A percentile compares a stretch with the other conserved stretches of the same genome.
These are phyloP conservation scores for Corynespora cassiicola DNA, from an alignment of 2,329 filamentous ascomycete species.

Conservation along the genomic window DNA sequence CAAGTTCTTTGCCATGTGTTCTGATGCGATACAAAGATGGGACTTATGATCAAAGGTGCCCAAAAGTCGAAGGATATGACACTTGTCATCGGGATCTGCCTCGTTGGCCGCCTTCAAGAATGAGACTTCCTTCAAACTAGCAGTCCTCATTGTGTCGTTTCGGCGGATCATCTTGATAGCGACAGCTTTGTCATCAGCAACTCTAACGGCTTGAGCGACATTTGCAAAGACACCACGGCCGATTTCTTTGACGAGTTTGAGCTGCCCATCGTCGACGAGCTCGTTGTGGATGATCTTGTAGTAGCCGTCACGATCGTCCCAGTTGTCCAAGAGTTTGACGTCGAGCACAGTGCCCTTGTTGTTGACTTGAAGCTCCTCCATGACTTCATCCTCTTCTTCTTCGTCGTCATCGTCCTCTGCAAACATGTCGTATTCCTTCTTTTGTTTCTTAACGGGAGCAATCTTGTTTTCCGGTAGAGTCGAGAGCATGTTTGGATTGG, in stretches of 20 bases:
- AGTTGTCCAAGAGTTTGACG: slow-evolving; percentile 85
- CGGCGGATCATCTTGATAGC: slow-evolving; percentile 98
- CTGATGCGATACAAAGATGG: slow-evolving; percentile 96
- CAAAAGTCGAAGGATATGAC: slow-evolving; percentile 88
- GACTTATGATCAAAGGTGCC: slow-evolving; percentile 91
- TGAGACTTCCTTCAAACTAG: slow-evolving; percentile 91
- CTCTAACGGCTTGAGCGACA: slow-evolving; percentile 77
- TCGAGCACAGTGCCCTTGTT: slow-evolving; percentile 53
- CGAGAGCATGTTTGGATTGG: slow-evolving; percentile 59
- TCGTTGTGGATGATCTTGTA: slow-evolving; percentile 95
- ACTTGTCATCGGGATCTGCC: slow-evolving; percentile 85
- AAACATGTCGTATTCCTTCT: slow-evolving; percentile 69
- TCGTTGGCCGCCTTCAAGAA: slow-evolving; percentile 88
- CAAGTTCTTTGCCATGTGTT: slow-evolving; percentile 83
- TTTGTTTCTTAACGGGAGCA: slow-evolving; percentile 44
- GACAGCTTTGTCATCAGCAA: slow-evolving; percentile 60
- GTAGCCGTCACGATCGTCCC: slow-evolving; percentile 93
- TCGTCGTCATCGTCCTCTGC: slow-evolving; percentile 71
- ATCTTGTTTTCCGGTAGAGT: slow-evolving; percentile 52
- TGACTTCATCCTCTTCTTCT: slow-evolving; percentile 73
- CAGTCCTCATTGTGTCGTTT: slow-evolving; percentile 92
- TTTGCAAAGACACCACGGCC: slow-evolving; percentile 97
- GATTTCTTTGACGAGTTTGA: slow-evolving; percentile 85
- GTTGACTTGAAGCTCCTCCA: slow-evolving; percentile 55
- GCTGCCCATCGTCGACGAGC: slow-evolving; percentile 82